phyloP scores from a whole-genome alignment of 163 green algal genomes.

The Smithsoniella earleae region DNA sequence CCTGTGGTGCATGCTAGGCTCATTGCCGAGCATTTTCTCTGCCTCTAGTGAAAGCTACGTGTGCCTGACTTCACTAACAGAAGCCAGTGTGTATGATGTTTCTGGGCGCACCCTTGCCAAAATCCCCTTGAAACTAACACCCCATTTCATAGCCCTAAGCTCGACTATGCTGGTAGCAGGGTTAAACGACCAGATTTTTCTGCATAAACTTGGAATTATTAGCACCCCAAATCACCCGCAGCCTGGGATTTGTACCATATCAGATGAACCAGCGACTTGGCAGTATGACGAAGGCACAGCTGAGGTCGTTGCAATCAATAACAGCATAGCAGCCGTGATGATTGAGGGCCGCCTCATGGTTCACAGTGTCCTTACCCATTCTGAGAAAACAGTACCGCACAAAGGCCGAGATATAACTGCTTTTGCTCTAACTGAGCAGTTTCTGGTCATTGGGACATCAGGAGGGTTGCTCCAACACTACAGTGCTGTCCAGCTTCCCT shows the following conservation, averaged over 20 bases:
- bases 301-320: neutral
- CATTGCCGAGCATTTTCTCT: neutral
- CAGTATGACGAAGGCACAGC: constrained; percentile 4
- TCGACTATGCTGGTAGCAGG: neutral
- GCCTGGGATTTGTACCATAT: no score
- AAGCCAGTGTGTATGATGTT: neutral
- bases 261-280: neutral
- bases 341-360: neutral
- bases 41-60: neutral
- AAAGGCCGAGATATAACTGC: neutral
- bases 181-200: neutral
- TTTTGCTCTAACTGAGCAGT: constrained; percentile 1
- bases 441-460: neutral
- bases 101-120: neutral
- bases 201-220: neutral
- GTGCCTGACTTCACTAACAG: neutral
- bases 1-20: neutral
- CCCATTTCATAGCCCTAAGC: constrained; percentile 5
- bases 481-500: neutral
- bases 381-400: neutral
- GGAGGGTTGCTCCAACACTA: constrained; percentile 9
- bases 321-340: neutral
- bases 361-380: neutral
- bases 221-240: no score
- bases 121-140: constrained; percentile 1